A percentile compares a stretch with the other conserved stretches of the same genome.
These are phyloP conservation scores for Cyamopsis tetragonoloba DNA, from an alignment of 306 rosid species.

Conservation along the genomic window DNA sequence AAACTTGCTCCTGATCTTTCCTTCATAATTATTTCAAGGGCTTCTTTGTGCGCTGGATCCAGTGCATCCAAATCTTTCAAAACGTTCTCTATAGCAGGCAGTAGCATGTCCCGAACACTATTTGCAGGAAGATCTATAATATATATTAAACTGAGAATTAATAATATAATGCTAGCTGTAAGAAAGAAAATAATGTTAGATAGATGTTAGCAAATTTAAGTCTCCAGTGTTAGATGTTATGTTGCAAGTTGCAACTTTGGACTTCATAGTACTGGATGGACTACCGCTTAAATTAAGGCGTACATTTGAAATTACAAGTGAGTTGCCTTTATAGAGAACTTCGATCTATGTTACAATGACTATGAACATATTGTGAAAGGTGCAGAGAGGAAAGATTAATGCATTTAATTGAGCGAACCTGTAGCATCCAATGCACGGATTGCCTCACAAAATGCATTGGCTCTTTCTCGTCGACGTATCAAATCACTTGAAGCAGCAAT, in stretches of 20 bases:
- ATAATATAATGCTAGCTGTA: not conserved
- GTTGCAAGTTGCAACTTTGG: not conserved
- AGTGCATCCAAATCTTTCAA: constrained; percentile 67
- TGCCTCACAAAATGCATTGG: constrained; percentile 86
- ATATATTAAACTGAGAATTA: constrained; percentile 10
- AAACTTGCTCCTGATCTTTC: constrained; percentile 76
- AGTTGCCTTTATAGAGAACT: not conserved
- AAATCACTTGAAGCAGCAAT: constrained; percentile 48
- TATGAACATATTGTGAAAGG: too few species aligned
- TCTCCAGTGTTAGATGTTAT: too few species aligned
- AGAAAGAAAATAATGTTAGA: not conserved
- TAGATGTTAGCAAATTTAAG: not conserved
- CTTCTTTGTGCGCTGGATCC: constrained; percentile 98
- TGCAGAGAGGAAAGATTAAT: not conserved
- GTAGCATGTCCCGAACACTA: constrained; percentile 59
- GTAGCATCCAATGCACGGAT: constrained; percentile 93
- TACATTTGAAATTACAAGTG: constrained; percentile 6
- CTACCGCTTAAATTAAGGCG: too few species aligned
- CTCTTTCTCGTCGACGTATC: constrained; percentile 58
- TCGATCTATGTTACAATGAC: too few species aligned
- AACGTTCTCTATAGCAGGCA: constrained; percentile 74
- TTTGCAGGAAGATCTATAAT: constrained; percentile 64
- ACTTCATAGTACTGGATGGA: not conserved
- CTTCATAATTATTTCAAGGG: constrained; percentile 84
- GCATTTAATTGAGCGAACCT: constrained; percentile 45